These are phyloP conservation scores for Hypoxylon fuscum DNA, from an alignment of 495 filamentous ascomycete species.

Conservation along the genomic window DNA sequence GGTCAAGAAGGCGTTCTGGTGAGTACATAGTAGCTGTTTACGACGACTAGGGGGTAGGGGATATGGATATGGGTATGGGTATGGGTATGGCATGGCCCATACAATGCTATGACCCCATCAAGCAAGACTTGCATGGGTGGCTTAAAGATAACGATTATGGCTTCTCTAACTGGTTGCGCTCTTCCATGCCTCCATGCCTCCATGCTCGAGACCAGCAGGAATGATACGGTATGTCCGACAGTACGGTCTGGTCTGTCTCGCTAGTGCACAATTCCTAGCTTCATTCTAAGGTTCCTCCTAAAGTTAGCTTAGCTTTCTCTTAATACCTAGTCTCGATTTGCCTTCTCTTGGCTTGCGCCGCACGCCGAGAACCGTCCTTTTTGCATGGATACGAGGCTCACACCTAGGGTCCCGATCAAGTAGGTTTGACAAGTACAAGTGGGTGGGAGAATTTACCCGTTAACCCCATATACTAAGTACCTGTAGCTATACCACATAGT, in stretches of 20 bases:
- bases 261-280: constrained; percentile 11
- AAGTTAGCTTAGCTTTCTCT: neutral
- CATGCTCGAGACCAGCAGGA: constrained; percentile 28
- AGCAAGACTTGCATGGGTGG: constrained; percentile 26
- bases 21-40: no score
- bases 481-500: neutral
- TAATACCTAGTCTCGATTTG: constrained; percentile 15
- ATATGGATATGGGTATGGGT: neutral
- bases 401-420: constrained; percentile 19
- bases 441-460: constrained; percentile 24
- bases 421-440: constrained; percentile 5
- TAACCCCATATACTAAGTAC: constrained; percentile 8
- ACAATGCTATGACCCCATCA: constrained; percentile 1
- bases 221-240: constrained; percentile 34
- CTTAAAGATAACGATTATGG: constrained; percentile 29
- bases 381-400: constrained; percentile 28
- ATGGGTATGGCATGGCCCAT: neutral
- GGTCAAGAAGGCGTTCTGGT: no score
- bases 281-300: neutral
- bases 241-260: constrained; percentile 19
- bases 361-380: constrained; percentile 14
- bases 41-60: neutral
- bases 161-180: constrained; percentile 23
- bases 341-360: constrained; percentile 16
- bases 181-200: constrained; percentile 5